Evolutionary conservation across 1,139 yeast species (phyloP), one percentile per base, ranked within the genome.

Genomic region (Saccharomycopsis hybrid): DNA sequence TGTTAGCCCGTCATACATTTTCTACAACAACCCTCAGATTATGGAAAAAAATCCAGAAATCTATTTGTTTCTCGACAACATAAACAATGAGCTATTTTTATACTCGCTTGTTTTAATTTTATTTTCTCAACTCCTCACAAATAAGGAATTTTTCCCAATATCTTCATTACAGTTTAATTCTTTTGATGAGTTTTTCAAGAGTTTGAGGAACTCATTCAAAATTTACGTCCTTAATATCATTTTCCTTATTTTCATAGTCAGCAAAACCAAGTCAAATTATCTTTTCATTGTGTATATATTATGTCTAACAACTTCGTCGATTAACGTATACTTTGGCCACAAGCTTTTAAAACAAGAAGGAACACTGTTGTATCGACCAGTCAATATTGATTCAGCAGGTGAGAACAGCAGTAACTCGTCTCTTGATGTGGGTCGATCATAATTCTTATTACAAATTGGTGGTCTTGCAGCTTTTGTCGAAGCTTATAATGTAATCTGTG

Each of bases 191-290:
- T 44, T 52, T 18, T 30, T 52, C 9, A 44, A 33, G 27, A 43
- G 35, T 29, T 45, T 52, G 29, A 52, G 46, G 35, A 52, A 52
- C 43, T 39, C 51, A 4, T 52, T 52, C 44, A 52, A 52, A 36
- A 50, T 52, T 13, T 52, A 52, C 37, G 52, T 52, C 18, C 33
- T 52, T 4, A 48, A 44, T 25, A 29, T 52, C 2, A 40, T 47
- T 3, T 50, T 50, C 28, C 30, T 52, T 25, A 44, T 46, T 11
- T 52, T 50, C 32, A 44, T 52, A 29, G 37, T 51, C 27, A 52
- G 55, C 44, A 52, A 52, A 18, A 41, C 55, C 4, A 52, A 52
- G 36, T 44, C 48, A 3, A 44, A 52, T 33, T 52, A 44, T 30
- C 43, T 47, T 29, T 44, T 42, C 32, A 9, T 52, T 11, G 49